These are phyloP conservation scores for Starmerella apicola DNA, from an alignment of 805 yeast species.

Conservation along the genomic window DNA sequence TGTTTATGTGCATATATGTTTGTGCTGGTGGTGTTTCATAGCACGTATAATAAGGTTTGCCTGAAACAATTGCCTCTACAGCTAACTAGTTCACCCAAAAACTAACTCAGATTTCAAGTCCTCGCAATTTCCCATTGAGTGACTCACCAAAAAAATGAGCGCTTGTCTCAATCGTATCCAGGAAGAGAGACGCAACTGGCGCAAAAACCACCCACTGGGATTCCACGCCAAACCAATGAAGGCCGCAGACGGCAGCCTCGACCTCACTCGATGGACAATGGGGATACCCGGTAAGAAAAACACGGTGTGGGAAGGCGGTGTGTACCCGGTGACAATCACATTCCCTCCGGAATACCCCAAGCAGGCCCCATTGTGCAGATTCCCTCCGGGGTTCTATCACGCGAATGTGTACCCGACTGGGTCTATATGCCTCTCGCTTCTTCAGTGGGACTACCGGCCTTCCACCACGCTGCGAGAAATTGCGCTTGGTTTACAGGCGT, in stretches of 20 bases:
- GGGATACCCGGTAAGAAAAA: constrained; percentile 89
- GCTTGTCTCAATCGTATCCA: constrained; percentile 74
- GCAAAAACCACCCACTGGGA: constrained; percentile 97
- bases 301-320: constrained; percentile 85
- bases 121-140: no score
- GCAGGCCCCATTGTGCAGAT: constrained; percentile 88
- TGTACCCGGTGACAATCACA: constrained; percentile 65
- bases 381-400: constrained; percentile 84
- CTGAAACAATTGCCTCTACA: no score
- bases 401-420: constrained; percentile 98
- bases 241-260: constrained; percentile 65
- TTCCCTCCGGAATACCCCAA: constrained; percentile 89
- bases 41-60: no score
- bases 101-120: no score
- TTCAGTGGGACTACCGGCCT: constrained; percentile 97
- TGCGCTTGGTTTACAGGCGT: constrained; percentile 81
- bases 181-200: constrained; percentile 95
- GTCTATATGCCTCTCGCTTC: constrained; percentile 80
- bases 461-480: constrained; percentile 86
- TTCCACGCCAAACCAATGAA: constrained; percentile 86
- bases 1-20: no score
- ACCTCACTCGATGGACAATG: constrained; percentile 79
- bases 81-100: no score
- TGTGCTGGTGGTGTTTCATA: no score
- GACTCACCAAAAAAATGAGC: no score